These are phyloP conservation scores for Petasospora rhodanensis DNA, from an alignment of 1,139 yeast species.

Conservation along the genomic window DNA sequence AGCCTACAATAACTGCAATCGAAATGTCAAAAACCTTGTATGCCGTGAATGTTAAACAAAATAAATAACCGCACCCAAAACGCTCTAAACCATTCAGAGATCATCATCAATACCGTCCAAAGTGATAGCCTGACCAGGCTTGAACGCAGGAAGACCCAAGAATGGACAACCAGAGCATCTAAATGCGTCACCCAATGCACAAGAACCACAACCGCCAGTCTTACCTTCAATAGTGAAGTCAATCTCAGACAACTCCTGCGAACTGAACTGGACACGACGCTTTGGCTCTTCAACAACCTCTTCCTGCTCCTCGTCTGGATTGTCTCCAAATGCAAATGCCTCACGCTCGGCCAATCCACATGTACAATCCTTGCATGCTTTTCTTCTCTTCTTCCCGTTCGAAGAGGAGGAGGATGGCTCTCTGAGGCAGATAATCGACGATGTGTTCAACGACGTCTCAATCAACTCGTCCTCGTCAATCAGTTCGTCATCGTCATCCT, in stretches of 20 bases:
- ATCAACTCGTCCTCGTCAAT: constrained; percentile 44
- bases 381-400: constrained; percentile 59
- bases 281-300: constrained; percentile 33
- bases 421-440: constrained; percentile 24
- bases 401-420: constrained; percentile 31
- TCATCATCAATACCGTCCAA: constrained; percentile 38
- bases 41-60: no score
- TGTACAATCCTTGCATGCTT: constrained; percentile 95
- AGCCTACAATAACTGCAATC: no score
- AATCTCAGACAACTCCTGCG: constrained; percentile 73
- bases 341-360: constrained; percentile 90
- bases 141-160: constrained; percentile 94
- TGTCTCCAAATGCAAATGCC: constrained; percentile 40
- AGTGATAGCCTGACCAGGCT: constrained; percentile 77
- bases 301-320: constrained; percentile 21
- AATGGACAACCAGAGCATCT: constrained; percentile 98
- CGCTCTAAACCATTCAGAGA: constrained; percentile 25
- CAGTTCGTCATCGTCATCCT: constrained; percentile 32
- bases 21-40: no score
- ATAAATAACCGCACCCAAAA: background rate
- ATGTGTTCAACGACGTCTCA: constrained; percentile 25
- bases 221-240: constrained; percentile 95
- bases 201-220: constrained; percentile 93
- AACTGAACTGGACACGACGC: constrained; percentile 49
- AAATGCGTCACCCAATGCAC: constrained; percentile 96